Percentiles rank a stretch among this genome's conserved stretches.
Evolutionary conservation across 192 early-diverging fungal species (phyloP).

Genomic region (Gaertneriomyces semiglobifer): DNA sequence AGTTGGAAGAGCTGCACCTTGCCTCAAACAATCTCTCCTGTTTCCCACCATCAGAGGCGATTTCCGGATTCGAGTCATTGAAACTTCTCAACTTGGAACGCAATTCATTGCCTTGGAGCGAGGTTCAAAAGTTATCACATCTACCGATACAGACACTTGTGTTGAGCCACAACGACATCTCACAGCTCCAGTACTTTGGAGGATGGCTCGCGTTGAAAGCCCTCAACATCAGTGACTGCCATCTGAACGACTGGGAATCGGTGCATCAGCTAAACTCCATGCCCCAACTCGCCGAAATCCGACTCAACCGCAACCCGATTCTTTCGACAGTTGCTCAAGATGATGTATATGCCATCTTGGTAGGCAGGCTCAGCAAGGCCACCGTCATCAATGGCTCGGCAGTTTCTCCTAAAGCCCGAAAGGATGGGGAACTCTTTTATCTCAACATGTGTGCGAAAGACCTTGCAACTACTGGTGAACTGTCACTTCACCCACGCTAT

Average conservation of each 20-base stretch:
- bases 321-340: background rate
- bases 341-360: conserved; percentile 15
- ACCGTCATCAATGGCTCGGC: conserved; percentile 35
- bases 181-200: too few species aligned
- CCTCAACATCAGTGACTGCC: conserved; percentile 34
- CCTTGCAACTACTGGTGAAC: background rate
- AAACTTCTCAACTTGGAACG: conserved; percentile 38
- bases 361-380: conserved; percentile 26
- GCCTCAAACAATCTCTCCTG: conserved; percentile 37
- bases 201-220: conserved; percentile 13
- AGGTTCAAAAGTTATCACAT: conserved; percentile 16
- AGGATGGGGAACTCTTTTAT: conserved; percentile 43
- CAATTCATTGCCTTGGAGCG: conserved; percentile 38
- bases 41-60: background rate
- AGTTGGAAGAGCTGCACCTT: conserved; percentile 39
- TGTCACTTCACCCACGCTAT: conserved; percentile 34
- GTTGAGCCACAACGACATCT: conserved; percentile 25
- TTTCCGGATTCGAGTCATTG: conserved; percentile 22
- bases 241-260: conserved; percentile 21
- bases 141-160: conserved; percentile 31
- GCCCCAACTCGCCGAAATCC: conserved; percentile 32
- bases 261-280: conserved; percentile 40
- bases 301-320: conserved; percentile 38
- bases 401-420: conserved; percentile 19
- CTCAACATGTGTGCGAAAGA: conserved; percentile 23